Conservation (phyloP, 1,139 yeast genomes). For the Schwanniomyces etchellsii region DNA sequence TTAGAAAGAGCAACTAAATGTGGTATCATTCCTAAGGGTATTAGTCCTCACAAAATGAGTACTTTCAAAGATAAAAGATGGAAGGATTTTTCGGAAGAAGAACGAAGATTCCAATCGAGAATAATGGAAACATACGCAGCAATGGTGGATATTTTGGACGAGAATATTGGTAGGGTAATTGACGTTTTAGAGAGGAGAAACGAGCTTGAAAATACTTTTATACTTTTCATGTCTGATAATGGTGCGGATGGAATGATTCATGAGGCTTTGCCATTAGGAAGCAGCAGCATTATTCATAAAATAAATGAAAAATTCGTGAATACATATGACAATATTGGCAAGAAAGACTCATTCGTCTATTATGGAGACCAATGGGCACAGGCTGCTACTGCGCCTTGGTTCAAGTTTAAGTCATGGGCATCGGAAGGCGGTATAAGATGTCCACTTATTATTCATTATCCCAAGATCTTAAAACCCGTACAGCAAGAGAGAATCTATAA, state of each 20-base stretch:
- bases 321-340: slow-evolving; percentile 42
- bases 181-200: slow-evolving; percentile 30
- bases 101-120: slow-evolving; percentile 29
- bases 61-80: slow-evolving; percentile 36
- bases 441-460: slow-evolving; percentile 43
- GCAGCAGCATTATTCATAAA: slow-evolving; percentile 18
- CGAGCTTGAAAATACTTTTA: slow-evolving; percentile 46
- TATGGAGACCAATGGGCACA: slow-evolving; percentile 61
- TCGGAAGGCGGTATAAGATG: slow-evolving; percentile 54
- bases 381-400: slow-evolving; percentile 55
- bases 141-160: slow-evolving; percentile 52
- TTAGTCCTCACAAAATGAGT: slow-evolving; percentile 41
- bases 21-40: slow-evolving; percentile 41
- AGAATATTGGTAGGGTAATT: slow-evolving; percentile 42
- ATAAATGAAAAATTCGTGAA: slow-evolving; percentile 36
- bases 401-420: slow-evolving; percentile 48
- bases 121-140: slow-evolving; percentile 56
- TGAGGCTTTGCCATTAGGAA: slow-evolving; percentile 45
- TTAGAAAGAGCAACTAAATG: slow-evolving; percentile 32
- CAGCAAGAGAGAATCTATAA: slow-evolving; percentile 28
- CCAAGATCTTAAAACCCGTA: slow-evolving; percentile 17
- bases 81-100: slow-evolving; percentile 33
- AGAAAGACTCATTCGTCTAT: slow-evolving; percentile 41
- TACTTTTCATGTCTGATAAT: slow-evolving; percentile 54
- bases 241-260: slow-evolving; percentile 59